phyloP scores from a whole-genome alignment of 129 eudicot genomes.

The Arctium lappa region DNA sequence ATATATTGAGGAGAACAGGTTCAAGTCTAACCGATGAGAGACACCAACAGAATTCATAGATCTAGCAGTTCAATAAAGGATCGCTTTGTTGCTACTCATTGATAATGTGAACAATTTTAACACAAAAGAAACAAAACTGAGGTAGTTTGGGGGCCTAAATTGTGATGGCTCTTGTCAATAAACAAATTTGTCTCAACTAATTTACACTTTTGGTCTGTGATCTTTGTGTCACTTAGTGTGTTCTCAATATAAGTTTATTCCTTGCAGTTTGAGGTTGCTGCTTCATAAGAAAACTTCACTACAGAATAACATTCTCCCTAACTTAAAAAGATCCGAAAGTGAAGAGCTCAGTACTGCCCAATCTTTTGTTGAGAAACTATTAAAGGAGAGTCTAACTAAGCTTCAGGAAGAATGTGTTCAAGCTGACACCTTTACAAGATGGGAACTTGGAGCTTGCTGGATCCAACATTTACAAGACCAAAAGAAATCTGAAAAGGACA shows the following conservation, averaged over 20 bases:
- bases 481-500: slow-evolving; percentile 87
- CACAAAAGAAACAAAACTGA: neutral
- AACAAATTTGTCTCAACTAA: neutral
- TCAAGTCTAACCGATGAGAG: neutral
- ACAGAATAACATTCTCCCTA: slow-evolving; percentile 31
- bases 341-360: slow-evolving; percentile 49
- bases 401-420: slow-evolving; percentile 65
- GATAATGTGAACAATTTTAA: neutral
- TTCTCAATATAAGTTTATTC: slow-evolving; percentile 25
- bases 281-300: slow-evolving; percentile 72
- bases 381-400: slow-evolving; percentile 70
- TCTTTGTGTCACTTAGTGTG: neutral
- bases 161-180: neutral
- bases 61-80: neutral
- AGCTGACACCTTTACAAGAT: slow-evolving; percentile 68
- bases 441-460: slow-evolving; percentile 99
- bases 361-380: slow-evolving; percentile 56
- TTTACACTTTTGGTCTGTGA: neutral
- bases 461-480: slow-evolving; percentile 99
- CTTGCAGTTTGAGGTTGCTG: slow-evolving; percentile 82
- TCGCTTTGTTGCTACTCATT: neutral
- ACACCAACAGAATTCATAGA: neutral
- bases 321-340: slow-evolving; percentile 37
- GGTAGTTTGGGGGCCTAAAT: neutral
- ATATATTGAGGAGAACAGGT: neutral